Evolutionary conservation across 768 basidiomycete genomes (phyloP), one percentile per base, ranked within the genome.

Genomic region (Mycena polygramma): DNA sequence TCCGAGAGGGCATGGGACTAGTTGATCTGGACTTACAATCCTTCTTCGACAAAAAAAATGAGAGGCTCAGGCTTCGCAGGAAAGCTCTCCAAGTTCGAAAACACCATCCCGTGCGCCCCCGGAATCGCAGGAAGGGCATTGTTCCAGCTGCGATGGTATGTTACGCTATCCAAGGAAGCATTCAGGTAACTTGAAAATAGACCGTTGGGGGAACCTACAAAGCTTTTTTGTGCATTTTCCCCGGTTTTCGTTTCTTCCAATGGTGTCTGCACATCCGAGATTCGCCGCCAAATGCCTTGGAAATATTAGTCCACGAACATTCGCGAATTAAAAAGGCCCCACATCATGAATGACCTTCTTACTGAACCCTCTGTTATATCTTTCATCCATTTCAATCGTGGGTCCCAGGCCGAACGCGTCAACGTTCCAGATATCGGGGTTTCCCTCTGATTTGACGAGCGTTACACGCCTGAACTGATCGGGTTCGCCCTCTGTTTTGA

Each of bases 271-370:
- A n/a, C n/a, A n/a, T n/a, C 13, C 7, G n/a, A 22, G 51, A 65
- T 22, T 0, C 24, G 0, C 71, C 71, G 17, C 71, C 71, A 37
- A 69, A 62, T 7, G 71, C 67, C 71, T 73, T 13, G n/a, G 8
- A 57, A 20, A 13, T 39, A 13, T 13, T 39, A 39, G 7, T 39
- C 13, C 7, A 39, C 13, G 13, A n/a, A n/a, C 7, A 7, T 7
- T 13, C 7, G 7, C 5, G 17, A 10, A 20, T 0, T 39, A 4
- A 46, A 57, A 2, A 52, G 36, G 9, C 7, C 70, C 7, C 39
- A 75, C 70, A 51, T 73, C 63, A 13, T 60, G 39, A 35, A 76
- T 76, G 26, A 74, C 75, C 20, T 62, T 67, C 8, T 74, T 61
- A 9, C 45, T 57, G 57, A 74, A 76, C n/a, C 74, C 72, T 2